Conservation (phyloP, 2,329 filamentous ascomycete species). For the Paecilomyces niveus region DNA sequence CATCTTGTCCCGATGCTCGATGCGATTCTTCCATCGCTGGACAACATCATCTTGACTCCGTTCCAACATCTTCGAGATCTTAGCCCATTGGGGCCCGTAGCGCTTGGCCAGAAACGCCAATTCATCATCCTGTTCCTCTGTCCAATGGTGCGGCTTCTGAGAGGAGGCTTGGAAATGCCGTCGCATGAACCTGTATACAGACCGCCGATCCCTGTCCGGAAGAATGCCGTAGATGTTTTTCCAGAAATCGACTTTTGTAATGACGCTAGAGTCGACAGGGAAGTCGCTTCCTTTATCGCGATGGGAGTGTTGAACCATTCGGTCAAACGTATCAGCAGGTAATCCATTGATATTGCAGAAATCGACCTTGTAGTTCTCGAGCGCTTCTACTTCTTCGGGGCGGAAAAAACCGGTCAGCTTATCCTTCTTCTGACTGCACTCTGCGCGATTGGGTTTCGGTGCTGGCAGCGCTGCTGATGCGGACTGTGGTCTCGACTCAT, state of each 20-base stretch:
- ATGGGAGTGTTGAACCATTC: constrained; percentile 27
- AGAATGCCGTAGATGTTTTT: constrained; percentile 25
- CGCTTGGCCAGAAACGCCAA: constrained; percentile 23
- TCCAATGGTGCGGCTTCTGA: constrained; percentile 33
- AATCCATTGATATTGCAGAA: constrained; percentile 26
- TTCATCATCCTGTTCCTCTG: constrained; percentile 33
- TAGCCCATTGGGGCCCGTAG: constrained; percentile 29
- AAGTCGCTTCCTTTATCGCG: constrained; percentile 15
- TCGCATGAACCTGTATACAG: constrained; percentile 35
- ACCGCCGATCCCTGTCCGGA: constrained; percentile 29
- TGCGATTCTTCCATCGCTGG: constrained; percentile 36
- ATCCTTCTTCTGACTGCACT: constrained; percentile 8
- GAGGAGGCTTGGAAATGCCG: constrained; percentile 34
- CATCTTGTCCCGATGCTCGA: constrained; percentile 30
- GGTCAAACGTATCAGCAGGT: constrained; percentile 18
- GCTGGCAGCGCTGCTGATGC: background rate
- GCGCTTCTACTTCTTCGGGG: constrained; percentile 19
- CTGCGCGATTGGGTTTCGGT: background rate
- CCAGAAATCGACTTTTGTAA: constrained; percentile 30
- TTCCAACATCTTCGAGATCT: constrained; percentile 30
- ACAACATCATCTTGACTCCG: constrained; percentile 35
- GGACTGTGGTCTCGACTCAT: constrained; percentile 3
- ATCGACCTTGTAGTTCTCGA: constrained; percentile 26
- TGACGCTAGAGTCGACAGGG: constrained; percentile 12
- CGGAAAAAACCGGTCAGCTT: constrained; percentile 23